Evolutionary conservation across 108 stramenopile genomes (phyloP).

Genomic region (Chaetoceros tenuissimus): DNA sequence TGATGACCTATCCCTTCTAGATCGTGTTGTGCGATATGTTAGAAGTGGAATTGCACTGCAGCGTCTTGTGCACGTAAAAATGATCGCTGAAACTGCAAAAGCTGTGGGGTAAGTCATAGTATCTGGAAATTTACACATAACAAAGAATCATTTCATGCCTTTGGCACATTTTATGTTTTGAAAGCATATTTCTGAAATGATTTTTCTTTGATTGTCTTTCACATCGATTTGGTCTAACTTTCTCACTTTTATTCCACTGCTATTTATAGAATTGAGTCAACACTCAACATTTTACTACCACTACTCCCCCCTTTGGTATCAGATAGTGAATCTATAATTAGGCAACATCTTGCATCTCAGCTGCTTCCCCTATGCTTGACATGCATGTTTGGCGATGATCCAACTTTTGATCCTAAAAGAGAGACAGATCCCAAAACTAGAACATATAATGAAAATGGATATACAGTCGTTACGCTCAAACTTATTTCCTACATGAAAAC

Average conservation of each 20-base stretch:
- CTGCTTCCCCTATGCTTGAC: conserved; percentile 57
- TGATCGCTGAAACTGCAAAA: conserved; percentile 88
- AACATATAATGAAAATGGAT: conserved; percentile 25
- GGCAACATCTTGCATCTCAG: conserved; percentile 84
- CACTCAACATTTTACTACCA: conserved; percentile 61
- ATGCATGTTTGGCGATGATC: conserved; percentile 34
- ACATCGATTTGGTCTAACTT: too few species aligned
- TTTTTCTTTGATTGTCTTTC: too few species aligned
- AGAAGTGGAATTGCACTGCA: conserved; percentile 90
- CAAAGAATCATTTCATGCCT: too few species aligned
- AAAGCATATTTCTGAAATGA: too few species aligned
- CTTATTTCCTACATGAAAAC: conserved; percentile 49
- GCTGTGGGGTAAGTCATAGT: conserved; percentile 57
- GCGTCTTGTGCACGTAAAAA: conserved; percentile 94
- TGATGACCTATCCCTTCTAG: conserved; percentile 86
- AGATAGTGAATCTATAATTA: conserved; percentile 87
- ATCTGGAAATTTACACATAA: too few species aligned
- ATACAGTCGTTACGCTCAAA: conserved; percentile 39
- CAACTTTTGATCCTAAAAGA: conserved; percentile 14
- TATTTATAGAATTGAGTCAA: conserved; percentile 29
- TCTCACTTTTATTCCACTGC: conserved; percentile 8
- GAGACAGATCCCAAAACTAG: conserved; percentile 20
- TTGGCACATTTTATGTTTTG: too few species aligned
- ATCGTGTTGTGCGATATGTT: conserved; percentile 87
- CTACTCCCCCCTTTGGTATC: conserved; percentile 55